Base-by-base conservation (phyloP, 768 basidiomycete species). In the Auricularia cornea region DNA sequence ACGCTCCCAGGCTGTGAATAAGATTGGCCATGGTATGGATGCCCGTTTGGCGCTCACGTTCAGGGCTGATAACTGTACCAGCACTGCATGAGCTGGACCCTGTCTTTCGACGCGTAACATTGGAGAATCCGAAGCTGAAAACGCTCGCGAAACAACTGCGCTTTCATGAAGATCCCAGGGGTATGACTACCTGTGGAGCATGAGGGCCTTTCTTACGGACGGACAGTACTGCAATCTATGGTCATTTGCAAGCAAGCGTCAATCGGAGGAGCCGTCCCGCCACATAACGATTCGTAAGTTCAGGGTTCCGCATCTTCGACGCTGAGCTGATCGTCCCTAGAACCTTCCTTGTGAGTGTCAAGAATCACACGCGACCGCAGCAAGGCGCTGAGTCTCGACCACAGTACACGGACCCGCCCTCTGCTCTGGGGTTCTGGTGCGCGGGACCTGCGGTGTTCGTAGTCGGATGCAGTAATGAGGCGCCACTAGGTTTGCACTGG, bases 401-500 rank as follows among this genome's bases (percentile, higher is more conserved):
- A 51, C 72, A 98, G 86, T 98, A 96, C 75, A 97, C 95, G 10
- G 80, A 90, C 44, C 97, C 97, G 12, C 91, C 91, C 0, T 87
- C 86, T 10, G 97, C 97, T 0, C 82, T 98, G 26, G 97, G 97
- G 2, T 92, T 95, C 72, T 99, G 97, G 97, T 90, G 98, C 63
- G 92, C 96, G 26, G n/a, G 16, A 57, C 14, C 26, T n/a, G 18
- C 8, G 28, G 10, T 57, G 10, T 10, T 10, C 28, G 26, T 29
- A 52, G 8, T 57, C 26, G 12, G 54, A 16, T 30, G 30, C 54
- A 29, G 28, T 31, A 8, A 28, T 4, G 12, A 40, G 29, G 20
- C 4, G 20, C 44, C 44, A 40, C 30, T 52, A 40, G 33, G 29
- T 44, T 61, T 61, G 56, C 79, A 2, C 67, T 81, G 26, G 80